A percentile compares a stretch with the other conserved stretches of the same genome.
Evolutionary conservation across 352 stramenopile genomes (phyloP).

Genomic region (Globisporangium carolinianum): DNA sequence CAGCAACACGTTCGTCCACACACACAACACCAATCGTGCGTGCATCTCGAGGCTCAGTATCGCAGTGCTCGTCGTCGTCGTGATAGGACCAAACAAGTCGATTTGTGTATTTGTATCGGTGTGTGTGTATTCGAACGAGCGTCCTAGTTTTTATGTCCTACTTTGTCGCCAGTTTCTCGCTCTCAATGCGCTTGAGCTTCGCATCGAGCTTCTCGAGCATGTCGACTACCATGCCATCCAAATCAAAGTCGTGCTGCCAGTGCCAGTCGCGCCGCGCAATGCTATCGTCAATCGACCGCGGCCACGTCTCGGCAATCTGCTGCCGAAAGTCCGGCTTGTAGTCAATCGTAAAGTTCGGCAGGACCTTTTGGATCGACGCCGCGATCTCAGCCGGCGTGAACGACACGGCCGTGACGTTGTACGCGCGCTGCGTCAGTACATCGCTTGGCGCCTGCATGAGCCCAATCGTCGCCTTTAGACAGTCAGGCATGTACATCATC

Average conservation of each 20-base stretch:
- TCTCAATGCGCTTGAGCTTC: slow-evolving; percentile 51
- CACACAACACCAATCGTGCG: no score
- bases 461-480: slow-evolving; percentile 78
- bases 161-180: slow-evolving; percentile 1
- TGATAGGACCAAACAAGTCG: no score
- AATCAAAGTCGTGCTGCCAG: slow-evolving; percentile 86
- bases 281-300: slow-evolving; percentile 78
- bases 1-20: no score
- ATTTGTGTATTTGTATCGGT: no score
- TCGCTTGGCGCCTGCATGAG: slow-evolving; percentile 69
- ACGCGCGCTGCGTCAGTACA: slow-evolving; percentile 77
- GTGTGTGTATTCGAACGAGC: no score
- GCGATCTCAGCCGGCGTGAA: slow-evolving; percentile 86
- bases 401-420: slow-evolving; percentile 89
- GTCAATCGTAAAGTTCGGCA: slow-evolving; percentile 83
- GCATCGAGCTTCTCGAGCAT: slow-evolving; percentile 84
- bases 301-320: slow-evolving; percentile 90
- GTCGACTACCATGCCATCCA: slow-evolving; percentile 86
- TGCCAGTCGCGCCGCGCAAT: slow-evolving; percentile 80
- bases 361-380: slow-evolving; percentile 77
- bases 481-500: slow-evolving; percentile 95
- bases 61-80: no score
- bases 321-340: slow-evolving; percentile 89
- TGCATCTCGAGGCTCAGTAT: no score
- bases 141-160: not conserved